Conservation (phyloP, 1,284 basidiomycete species). For the Agaricales sp. region DNA sequence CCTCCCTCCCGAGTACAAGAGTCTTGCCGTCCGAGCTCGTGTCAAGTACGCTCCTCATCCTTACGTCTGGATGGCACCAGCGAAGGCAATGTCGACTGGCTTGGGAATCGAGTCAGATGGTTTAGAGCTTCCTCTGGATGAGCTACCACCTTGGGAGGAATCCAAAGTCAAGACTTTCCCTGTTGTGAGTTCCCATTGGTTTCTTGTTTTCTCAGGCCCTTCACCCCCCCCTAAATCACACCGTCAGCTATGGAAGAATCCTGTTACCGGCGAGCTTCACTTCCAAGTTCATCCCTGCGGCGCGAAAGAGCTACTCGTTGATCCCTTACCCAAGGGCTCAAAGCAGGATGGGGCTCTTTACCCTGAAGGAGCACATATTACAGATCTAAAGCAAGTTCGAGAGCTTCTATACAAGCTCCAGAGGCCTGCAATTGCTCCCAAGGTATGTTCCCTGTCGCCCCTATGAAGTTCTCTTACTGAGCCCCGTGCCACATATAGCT, state of each 20-base stretch:
- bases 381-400: conserved; percentile 51
- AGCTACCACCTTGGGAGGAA: conserved; percentile 61
- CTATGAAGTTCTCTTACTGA: background rate
- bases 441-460: conserved; percentile 17
- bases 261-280: conserved; percentile 57
- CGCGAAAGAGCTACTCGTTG: conserved; percentile 37
- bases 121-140: conserved; percentile 41
- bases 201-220: too few relatives aligned
- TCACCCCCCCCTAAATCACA: background rate
- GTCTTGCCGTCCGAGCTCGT: conserved; percentile 48
- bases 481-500: conserved; percentile 21
- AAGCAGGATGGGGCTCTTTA: conserved; percentile 38
- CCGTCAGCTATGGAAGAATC: conserved; percentile 71
- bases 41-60: conserved; percentile 65
- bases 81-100: conserved; percentile 53
- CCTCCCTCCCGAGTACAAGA: conserved; percentile 47
- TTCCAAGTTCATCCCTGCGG: conserved; percentile 62
- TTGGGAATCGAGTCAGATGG: conserved; percentile 64
- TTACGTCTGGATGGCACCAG: conserved; percentile 70
- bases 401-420: conserved; percentile 62
- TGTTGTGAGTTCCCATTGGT: conserved; percentile 31
- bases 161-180: conserved; percentile 57
- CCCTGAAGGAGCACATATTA: conserved; percentile 58
- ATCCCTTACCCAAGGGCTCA: conserved; percentile 41
- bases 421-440: conserved; percentile 61